phyloP scores from a whole-genome alignment of 2,329 filamentous ascomycete genomes.

The Tolypocladium inflatum region DNA sequence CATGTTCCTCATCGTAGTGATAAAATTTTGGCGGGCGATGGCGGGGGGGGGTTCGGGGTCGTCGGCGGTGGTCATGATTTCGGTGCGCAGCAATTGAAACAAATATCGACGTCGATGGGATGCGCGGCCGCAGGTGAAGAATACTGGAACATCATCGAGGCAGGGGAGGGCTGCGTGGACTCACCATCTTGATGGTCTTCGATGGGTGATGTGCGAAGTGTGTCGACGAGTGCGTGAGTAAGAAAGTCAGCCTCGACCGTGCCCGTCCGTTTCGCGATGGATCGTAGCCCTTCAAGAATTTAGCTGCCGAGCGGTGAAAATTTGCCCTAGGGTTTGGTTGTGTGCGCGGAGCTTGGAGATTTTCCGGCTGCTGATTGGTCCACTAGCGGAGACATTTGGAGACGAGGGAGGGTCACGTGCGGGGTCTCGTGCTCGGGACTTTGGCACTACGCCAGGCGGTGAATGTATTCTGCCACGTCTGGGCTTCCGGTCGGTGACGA shows the following conservation, averaged over 20 bases:
- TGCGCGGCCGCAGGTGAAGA: not conserved
- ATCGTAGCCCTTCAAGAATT: conserved; percentile 21
- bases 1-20: conserved; percentile 9
- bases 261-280: conserved; percentile 24
- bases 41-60: not conserved
- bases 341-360: conserved; percentile 9
- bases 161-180: conserved; percentile 16
- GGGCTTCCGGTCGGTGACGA: not conserved
- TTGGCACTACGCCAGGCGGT: conserved; percentile 15
- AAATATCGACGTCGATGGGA: not conserved
- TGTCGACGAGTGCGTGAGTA: conserved; percentile 26
- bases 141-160: conserved; percentile 5
- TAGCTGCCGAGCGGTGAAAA: conserved; percentile 26
- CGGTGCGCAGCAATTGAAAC: not conserved
- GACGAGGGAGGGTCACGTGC: conserved; percentile 14
- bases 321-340: conserved; percentile 28
- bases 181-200: conserved; percentile 40
- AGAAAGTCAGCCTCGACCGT: conserved; percentile 24
- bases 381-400: not conserved
- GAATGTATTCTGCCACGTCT: conserved; percentile 10
- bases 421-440: not conserved
- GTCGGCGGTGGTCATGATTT: not conserved
- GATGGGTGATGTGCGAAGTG: conserved; percentile 29
- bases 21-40: not conserved
- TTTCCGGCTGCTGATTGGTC: conserved; percentile 23